These are phyloP conservation scores for Cladosporium sp. DNA, from an alignment of 2,329 filamentous ascomycete genomes.

Conservation along the genomic window DNA sequence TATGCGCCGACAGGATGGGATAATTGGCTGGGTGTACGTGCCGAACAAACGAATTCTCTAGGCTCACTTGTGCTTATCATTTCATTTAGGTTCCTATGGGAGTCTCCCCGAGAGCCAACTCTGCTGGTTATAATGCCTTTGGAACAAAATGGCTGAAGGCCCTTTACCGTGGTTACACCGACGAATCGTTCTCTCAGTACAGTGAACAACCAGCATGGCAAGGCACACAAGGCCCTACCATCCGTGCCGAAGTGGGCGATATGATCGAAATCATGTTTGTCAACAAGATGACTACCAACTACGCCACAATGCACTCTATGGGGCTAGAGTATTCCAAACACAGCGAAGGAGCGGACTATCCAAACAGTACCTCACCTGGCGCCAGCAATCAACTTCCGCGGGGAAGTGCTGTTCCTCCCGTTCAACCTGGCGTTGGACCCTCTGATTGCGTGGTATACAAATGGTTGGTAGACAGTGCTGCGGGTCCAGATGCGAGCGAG, in stretches of 20 bases:
- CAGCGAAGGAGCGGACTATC: slow-evolving; percentile 23
- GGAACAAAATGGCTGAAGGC: slow-evolving; percentile 28
- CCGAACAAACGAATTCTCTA: background rate
- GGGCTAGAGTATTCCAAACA: slow-evolving; percentile 24
- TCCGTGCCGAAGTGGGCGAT: slow-evolving; percentile 26
- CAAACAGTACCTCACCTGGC: slow-evolving; percentile 21
- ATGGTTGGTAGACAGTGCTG: slow-evolving; percentile 20
- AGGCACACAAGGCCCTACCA: slow-evolving; percentile 24
- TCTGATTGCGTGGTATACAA: slow-evolving; percentile 27
- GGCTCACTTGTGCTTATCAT: background rate
- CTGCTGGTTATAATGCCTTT: slow-evolving; percentile 14
- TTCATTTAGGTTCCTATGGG: slow-evolving; percentile 18
- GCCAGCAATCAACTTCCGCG: slow-evolving; percentile 12
- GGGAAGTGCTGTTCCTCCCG: slow-evolving; percentile 20
- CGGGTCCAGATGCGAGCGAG: slow-evolving; percentile 16
- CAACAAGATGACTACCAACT: slow-evolving; percentile 23
- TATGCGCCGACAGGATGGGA: slow-evolving; percentile 27
- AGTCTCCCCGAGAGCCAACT: slow-evolving; percentile 17
- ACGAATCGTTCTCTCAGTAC: slow-evolving; percentile 20
- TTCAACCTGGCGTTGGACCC: slow-evolving; percentile 11
- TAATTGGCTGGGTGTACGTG: slow-evolving; percentile 25
- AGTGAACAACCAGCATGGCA: slow-evolving; percentile 26
- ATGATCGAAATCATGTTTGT: slow-evolving; percentile 28
- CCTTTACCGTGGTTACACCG: slow-evolving; percentile 31
- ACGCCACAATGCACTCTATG: slow-evolving; percentile 28